Conservation (phyloP, 176 grass and related monocot species). For the Juncus effusus region DNA sequence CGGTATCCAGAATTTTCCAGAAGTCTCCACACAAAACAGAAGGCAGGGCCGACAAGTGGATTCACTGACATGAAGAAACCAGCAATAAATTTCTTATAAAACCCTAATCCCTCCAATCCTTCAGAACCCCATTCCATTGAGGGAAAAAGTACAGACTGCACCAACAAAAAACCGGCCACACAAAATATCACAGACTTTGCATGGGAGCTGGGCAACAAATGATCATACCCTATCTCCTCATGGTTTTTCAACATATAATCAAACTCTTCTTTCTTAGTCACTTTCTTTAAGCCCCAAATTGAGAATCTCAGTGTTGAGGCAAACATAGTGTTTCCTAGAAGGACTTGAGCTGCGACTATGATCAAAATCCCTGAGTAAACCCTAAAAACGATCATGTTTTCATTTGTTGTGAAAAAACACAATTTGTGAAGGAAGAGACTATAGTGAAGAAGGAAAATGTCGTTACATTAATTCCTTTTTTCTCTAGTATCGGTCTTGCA, state of each 20-base stretch:
- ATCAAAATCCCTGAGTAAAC: slow-evolving; percentile 58
- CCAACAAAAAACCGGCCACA: slow-evolving; percentile 27
- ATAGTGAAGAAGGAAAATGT: slow-evolving; percentile 66
- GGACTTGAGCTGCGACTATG: slow-evolving; percentile 39
- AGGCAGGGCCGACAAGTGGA: slow-evolving; percentile 54
- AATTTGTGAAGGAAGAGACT: slow-evolving; percentile 61
- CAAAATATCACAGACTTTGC: slow-evolving; percentile 38
- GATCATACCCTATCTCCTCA: slow-evolving; percentile 37
- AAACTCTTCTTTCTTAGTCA: slow-evolving; percentile 31
- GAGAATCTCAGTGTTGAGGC: slow-evolving; percentile 38
- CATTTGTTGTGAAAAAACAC: slow-evolving; percentile 63
- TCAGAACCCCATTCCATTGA: slow-evolving; percentile 65
- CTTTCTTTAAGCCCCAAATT: slow-evolving; percentile 31
- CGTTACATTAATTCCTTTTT: slow-evolving; percentile 41
- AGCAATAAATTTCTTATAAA: slow-evolving; percentile 50
- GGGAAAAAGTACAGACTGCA: slow-evolving; percentile 49
- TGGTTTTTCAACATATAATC: slow-evolving; percentile 24
- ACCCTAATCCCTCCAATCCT: slow-evolving; percentile 37
- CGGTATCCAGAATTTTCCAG: too few species aligned
- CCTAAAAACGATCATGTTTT: slow-evolving; percentile 67
- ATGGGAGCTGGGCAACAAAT: slow-evolving; percentile 36
- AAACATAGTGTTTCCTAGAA: slow-evolving; percentile 76
- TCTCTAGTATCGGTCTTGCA: slow-evolving; percentile 31
- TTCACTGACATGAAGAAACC: slow-evolving; percentile 62
- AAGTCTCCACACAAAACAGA: too few species aligned